Evolutionary conservation across 2,329 filamentous ascomycete species (phyloP), one percentile per base, ranked within the genome.

Genomic region (Exophiala sp.): DNA sequence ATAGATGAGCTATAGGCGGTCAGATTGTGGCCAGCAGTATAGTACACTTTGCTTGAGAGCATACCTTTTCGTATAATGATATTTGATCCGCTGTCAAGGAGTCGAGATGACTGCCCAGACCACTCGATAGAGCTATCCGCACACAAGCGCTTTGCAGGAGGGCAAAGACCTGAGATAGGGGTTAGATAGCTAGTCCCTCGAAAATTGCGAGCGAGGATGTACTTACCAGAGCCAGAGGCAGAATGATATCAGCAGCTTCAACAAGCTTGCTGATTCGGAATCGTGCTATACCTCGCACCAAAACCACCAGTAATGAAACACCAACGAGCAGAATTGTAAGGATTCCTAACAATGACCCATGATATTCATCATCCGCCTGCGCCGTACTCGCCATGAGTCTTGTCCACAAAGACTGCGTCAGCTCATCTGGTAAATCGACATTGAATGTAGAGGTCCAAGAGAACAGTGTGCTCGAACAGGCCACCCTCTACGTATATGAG

Each of bases 221-320:
- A 50, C 49, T 40, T 42, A 56, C 54, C 54, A 56, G 34, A 40
- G 54, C 38, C 12, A 52, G 11, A 24, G 54, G 54, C 38, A 56
- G 40, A 10, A 56, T 39, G 20, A 56, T 50, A 38, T 56, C 54
- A 16, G 54, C 49, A 21, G 45, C 42, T 20, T 56, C 54, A 33
- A 47, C 39, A 16, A 45, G 40, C 29, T 40, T 24, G 35, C 43
- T 44, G 36, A 56, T 49, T 5, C 54, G 48, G 24, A 49, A 34
- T 33, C 49, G 52, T 7, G 54, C 54, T n/a, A 56, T 34, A 5
- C 43, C 54, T 11, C 54, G 36, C 29, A 52, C 38, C 16, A 47
- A 21, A 9, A 56, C 54, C 38, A 56, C 40, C 33, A 56, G 11
- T 11, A 49, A 32, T 7, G 54, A 56, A 34, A 56, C 49, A 21